These are phyloP conservation scores for Saccharomyces hybrid DNA, from an alignment of 1,139 yeast genomes.

Conservation along the genomic window DNA sequence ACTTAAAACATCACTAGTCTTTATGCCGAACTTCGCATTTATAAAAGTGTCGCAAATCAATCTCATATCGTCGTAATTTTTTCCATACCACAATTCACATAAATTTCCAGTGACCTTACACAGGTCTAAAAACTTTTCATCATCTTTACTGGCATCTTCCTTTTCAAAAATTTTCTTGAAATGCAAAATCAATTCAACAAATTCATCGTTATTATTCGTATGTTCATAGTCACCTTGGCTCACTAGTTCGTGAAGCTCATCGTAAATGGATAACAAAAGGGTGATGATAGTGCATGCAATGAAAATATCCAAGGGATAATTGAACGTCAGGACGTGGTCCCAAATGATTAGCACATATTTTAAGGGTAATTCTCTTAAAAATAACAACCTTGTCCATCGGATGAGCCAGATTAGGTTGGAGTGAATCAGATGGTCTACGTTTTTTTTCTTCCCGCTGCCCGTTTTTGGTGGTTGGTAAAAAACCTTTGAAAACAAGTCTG, in stretches of 20 bases:
- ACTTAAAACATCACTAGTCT: conserved; percentile 1
- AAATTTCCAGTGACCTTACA: conserved; percentile 22
- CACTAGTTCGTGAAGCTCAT: conserved; percentile 31
- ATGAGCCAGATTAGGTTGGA: conserved; percentile 60
- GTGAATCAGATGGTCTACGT: conserved; percentile 26
- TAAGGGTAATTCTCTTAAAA: conserved; percentile 53
- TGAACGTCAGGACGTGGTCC: conserved; percentile 44
- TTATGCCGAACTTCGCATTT: conserved; percentile 12
- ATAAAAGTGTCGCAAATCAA: conserved; percentile 17
- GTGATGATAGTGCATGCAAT: conserved; percentile 46
- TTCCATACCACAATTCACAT: conserved; percentile 20
- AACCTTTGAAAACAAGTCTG: conserved; percentile 30
- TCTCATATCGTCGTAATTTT: conserved; percentile 16
- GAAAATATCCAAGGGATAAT: conserved; percentile 34
- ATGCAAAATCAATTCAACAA: conserved; percentile 49
- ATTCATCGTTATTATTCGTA: conserved; percentile 49
- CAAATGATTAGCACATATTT: conserved; percentile 42
- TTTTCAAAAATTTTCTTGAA: conserved; percentile 38
- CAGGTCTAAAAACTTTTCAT: conserved; percentile 15
- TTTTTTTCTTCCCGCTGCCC: conserved; percentile 30
- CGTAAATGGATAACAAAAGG: conserved; percentile 44
- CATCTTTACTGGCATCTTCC: conserved; percentile 10
- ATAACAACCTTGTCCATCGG: conserved; percentile 51
- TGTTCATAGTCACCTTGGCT: conserved; percentile 32
- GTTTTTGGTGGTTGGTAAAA: conserved; percentile 22